Conservation (phyloP, 163 green algal species). For the Scenedesmus sp. region DNA sequence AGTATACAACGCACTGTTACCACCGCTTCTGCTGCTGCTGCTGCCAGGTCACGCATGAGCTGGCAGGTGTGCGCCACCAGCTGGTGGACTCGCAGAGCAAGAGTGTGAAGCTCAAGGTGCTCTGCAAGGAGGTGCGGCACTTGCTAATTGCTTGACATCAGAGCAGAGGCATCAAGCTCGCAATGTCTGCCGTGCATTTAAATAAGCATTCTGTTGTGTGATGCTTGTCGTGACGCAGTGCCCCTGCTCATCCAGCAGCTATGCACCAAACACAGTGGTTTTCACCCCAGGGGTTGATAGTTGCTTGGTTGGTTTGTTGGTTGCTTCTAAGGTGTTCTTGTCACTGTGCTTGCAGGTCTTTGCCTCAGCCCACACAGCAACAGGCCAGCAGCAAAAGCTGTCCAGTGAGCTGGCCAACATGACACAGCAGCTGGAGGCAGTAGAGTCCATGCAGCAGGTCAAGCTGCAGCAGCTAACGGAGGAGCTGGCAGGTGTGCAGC, state of each 20-base stretch:
- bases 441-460: slow-evolving; percentile 1
- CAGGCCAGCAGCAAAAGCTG: background rate
- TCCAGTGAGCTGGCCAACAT: slow-evolving; percentile 9
- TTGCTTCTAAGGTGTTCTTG: too few relatives aligned
- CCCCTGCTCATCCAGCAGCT: too few relatives aligned
- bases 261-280: too few relatives aligned
- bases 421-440: background rate
- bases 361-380: background rate
- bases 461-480: background rate
- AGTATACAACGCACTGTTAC: too few relatives aligned
- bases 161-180: too few relatives aligned
- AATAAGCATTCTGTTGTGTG: too few relatives aligned
- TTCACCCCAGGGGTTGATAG: too few relatives aligned
- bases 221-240: too few relatives aligned
- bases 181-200: too few relatives aligned
- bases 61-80: background rate
- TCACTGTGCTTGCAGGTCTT: background rate
- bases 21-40: too few relatives aligned
- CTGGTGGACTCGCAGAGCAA: background rate
- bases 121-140: background rate
- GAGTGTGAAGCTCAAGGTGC: background rate
- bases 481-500: background rate
- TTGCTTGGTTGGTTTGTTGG: too few relatives aligned
- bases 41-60: background rate
- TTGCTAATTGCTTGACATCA: too few relatives aligned